Base-by-base conservation (phyloP, 805 yeast genomes). In the Barnettozyma sp. region DNA sequence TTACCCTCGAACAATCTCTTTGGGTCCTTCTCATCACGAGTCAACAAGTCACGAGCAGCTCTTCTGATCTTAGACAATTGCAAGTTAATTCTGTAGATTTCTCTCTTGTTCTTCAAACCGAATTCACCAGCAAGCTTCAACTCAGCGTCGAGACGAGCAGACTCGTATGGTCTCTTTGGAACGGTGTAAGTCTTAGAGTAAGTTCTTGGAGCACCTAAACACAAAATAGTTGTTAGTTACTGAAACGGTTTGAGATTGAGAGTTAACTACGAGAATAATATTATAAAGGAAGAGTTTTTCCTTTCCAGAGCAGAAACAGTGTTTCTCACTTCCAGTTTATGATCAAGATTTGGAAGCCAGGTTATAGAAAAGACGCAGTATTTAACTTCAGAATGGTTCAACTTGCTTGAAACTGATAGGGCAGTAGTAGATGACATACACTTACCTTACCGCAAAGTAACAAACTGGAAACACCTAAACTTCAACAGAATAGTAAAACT, bases 1-100 rank as follows among this genome's bases (percentile, higher is more conserved):
- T 92, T 92, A 84, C 98, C 98, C 76, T 92, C 98, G 79, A 92
- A 92, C 65, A 92, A 82, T 78, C 98, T 87, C 86, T 88, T 92
- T 82, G 95, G 97, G 74, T 92, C 98, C 82, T 92, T 92, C 79
- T 92, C 98, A 65, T 92, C 98, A 78, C 96, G 87, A 78, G 98
- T 92, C 73, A 92, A 82, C 63, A 92, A 78, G 66, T 92, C 97
- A 83, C 98, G 95, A 66, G 98, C 98, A 70, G 98, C 98, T 78
- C 98, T 87, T 78, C 98, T 88, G 68, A 92, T 90, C 82, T 92
- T 92, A 52, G 98, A 92, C 65, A 92, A 84, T 77, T 92, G 97
- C 81, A 83, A 85, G 70, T 94, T 94, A 69, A 92, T 88, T 83
- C 98, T 87, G 94, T 92, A 92, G 71, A 92, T 86, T 76, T 92